Evolutionary conservation across 1,284 basidiomycete species (phyloP), one percentile per base, ranked within the genome.

Genomic region (Xerocomus amazonicus): DNA sequence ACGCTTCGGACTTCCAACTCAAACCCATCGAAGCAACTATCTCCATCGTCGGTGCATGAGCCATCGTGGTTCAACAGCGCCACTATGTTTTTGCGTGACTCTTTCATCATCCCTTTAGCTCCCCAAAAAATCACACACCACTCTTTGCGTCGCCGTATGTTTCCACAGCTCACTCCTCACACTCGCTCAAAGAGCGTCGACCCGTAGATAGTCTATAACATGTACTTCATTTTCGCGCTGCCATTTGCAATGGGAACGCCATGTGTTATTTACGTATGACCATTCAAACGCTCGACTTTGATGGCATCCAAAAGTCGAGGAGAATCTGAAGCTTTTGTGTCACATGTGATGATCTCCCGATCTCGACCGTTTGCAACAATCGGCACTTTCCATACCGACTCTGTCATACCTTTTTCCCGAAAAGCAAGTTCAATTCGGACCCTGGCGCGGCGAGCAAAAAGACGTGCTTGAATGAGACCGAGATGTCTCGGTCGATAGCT

Each of bases 21-120:
- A 68, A 61, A 32, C 70, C 75, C 23, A 65, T 78, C 42, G 65
- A 73, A 36, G 73, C 70, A 9, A 67, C 60, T 26, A 63, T 77
- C 29, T 61, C 60, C 16, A 57, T 76, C 19, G 53, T 68, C 28
- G 66, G 66, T 27, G 51, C 60, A 23, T 67, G 43, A 63, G 37
- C 19, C 19, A 23, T 23, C 19, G 19, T 23, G 19, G 19, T 4
- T 27, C 26, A 43, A 32, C 9, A 29, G 34, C 28, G 29, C 23
- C 26, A 32, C 13, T 14, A 29, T 27, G 50, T 40, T 17, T 26
- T 36, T 38, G 9, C 17, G 17, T 27, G 33, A 32, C 28, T 27
- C 28, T 40, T 46, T 19, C 29, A 45, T 23, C 35, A 33, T 10
- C 10, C 12, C 37, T 26, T 43, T 35, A 33, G 46, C 47, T 48